Evolutionary conservation across 2,329 filamentous ascomycete genomes (phyloP), one percentile per base, ranked within the genome.

Genomic region (Leptographium procerum): DNA sequence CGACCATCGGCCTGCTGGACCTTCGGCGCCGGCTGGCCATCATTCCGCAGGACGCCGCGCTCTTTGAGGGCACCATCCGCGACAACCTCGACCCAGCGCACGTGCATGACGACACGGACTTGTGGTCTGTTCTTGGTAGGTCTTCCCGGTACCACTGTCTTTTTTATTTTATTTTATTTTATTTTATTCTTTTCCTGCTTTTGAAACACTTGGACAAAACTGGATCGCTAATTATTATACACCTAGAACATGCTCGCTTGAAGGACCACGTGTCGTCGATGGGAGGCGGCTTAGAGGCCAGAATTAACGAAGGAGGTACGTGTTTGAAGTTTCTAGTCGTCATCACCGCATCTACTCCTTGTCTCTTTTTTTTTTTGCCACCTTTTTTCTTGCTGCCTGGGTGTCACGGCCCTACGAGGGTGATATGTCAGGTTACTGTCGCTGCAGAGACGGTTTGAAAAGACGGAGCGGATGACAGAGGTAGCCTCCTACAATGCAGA

Each of bases 51-150:
- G 95, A 99, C 73, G 92, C 94, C 33, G 92, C 92, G 63, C 82
- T 99, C 61, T 99, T 99, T 67, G 75, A 77, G 57, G 74, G 74
- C 10, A 71, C 72, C 10, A 83, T 99, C 62, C 84, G 94, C 64
- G 94, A 99, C 72, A 99, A 99, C 69, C 81, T 97, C 45, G 94
- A 99, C 69, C 95, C 95, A 28, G 89, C 88, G 31, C 89, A 96
- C 70, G 89, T 95, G 57, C 91, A 96, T 68, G 92, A 96, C 72
- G 95, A 99, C 72, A 96, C 91, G 6, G 94, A 97, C 69, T 78
- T 99, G 36, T 99, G 94, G 94, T 95, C 88, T 69, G 91, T 95
- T 61, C 78, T 96, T 62, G 89, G 89, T 92, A 80, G 73, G 87
- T 80, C 24, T 10, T 26, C 3, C 45, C 13, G 36, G 13, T 10